Conservation (phyloP, 2,329 filamentous ascomycete species). For the Alternaria longipes region DNA sequence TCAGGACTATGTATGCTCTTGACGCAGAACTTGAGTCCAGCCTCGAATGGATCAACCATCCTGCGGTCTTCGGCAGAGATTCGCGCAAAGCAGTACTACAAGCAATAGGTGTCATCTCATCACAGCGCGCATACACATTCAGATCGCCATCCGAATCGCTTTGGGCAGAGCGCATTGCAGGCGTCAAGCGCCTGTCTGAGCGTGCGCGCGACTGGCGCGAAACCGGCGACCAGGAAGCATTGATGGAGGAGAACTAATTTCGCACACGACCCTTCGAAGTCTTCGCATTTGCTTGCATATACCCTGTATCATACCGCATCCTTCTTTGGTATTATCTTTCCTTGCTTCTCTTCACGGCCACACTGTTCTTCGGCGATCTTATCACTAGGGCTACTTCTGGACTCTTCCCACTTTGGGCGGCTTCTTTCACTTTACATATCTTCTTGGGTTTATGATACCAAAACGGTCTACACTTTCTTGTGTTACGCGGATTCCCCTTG, state of each 20-base stretch:
- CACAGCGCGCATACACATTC: constrained; percentile 92
- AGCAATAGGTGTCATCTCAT: constrained; percentile 95
- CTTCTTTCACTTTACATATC: constrained; percentile 18
- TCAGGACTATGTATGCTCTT: constrained; percentile 80
- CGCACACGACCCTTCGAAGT: constrained; percentile 16
- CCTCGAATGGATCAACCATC: constrained; percentile 97
- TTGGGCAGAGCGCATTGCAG: constrained; percentile 84
- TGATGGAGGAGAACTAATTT: constrained; percentile 61
- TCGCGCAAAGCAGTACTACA: constrained; percentile 95
- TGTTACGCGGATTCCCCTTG: constrained; percentile 17
- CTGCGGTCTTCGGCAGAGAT: constrained; percentile 91
- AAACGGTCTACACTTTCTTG: constrained; percentile 19
- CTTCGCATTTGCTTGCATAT: constrained; percentile 24
- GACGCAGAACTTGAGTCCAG: constrained; percentile 90
- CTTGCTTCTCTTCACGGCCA: constrained; percentile 21
- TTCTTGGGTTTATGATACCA: constrained; percentile 33
- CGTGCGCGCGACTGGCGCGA: constrained; percentile 92
- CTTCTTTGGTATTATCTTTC: constrained; percentile 23
- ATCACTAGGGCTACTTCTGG: constrained; percentile 11
- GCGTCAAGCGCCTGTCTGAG: constrained; percentile 82
- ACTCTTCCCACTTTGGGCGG: constrained; percentile 17
- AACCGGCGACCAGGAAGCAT: constrained; percentile 74
- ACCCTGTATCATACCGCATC: constrained; percentile 33
- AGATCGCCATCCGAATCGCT: constrained; percentile 87
- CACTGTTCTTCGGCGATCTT: constrained; percentile 25